Percentiles rank a stretch among this genome's conserved stretches.
Conservation (phyloP, 2,329 filamentous ascomycete species). For the Apiospora arundinis region DNA sequence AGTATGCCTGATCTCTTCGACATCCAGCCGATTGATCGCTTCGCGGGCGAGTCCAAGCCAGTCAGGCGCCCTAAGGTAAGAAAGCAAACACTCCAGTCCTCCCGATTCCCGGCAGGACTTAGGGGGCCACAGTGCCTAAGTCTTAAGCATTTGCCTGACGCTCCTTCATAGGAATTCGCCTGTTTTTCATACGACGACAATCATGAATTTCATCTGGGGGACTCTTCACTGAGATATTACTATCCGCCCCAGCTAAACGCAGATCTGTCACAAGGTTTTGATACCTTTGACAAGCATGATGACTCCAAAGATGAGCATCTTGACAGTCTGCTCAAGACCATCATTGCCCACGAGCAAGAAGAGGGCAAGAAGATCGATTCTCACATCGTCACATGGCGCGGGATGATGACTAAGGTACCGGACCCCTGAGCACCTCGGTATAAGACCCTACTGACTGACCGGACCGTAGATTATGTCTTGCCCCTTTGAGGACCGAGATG, state of each 20-base stretch:
- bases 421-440: neutral
- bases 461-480: constrained; percentile 76
- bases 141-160: constrained; percentile 10
- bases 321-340: constrained; percentile 79
- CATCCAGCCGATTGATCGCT: constrained; percentile 73
- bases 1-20: constrained; percentile 53
- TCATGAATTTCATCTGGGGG: constrained; percentile 77
- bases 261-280: constrained; percentile 81
- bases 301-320: constrained; percentile 86
- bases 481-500: constrained; percentile 82
- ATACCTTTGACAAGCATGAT: constrained; percentile 83
- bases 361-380: constrained; percentile 72
- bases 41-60: constrained; percentile 70
- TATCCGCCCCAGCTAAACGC: constrained; percentile 75
- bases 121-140: neutral
- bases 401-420: constrained; percentile 95
- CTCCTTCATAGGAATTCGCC: constrained; percentile 74
- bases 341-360: constrained; percentile 75
- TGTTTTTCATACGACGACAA: constrained; percentile 92
- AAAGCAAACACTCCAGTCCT: neutral
- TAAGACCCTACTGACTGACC: constrained; percentile 26
- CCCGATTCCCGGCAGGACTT: neutral
- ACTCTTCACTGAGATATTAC: constrained; percentile 85
- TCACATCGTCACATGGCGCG: constrained; percentile 89
- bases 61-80: constrained; percentile 77